Evolutionary conservation across 2,329 filamentous ascomycete genomes (phyloP).

Genomic region (Talaromyces funiculosus): DNA sequence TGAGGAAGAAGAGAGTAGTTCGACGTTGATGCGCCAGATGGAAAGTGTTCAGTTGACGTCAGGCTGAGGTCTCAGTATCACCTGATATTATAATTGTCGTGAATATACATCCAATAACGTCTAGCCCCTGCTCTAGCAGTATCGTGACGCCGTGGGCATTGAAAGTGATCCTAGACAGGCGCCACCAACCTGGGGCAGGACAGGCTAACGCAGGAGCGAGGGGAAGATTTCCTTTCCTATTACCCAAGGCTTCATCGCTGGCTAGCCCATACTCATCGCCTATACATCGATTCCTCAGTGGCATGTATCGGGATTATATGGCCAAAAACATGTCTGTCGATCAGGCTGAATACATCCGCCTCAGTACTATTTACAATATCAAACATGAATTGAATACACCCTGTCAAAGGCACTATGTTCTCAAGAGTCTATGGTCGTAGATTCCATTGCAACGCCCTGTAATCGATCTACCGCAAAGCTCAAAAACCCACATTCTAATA

Average conservation of each 20-base stretch:
- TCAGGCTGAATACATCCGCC: background rate
- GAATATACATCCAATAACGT: no score
- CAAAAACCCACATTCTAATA: no score
- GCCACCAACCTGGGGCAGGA: background rate
- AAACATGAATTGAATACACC: background rate
- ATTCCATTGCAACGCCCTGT: background rate
- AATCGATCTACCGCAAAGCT: background rate
- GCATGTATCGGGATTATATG: background rate
- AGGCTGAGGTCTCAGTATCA: background rate
- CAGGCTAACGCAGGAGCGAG: background rate
- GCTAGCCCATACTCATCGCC: background rate
- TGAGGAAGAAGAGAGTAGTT: conserved; percentile 48
- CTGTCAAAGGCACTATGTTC: background rate
- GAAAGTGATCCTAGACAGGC: background rate
- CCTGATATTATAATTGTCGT: background rate
- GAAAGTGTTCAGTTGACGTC: conserved; percentile 32
- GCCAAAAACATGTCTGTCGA: background rate
- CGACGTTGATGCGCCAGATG: conserved; percentile 48
- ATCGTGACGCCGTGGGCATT: background rate
- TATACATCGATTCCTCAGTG: background rate
- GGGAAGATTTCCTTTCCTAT: background rate
- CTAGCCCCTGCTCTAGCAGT: background rate
- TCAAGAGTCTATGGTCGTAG: background rate
- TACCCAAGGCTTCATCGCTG: background rate
- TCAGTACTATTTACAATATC: background rate